Evolutionary conservation across 1,284 basidiomycete genomes (phyloP).

Genomic region (Pseudozyma sp.): DNA sequence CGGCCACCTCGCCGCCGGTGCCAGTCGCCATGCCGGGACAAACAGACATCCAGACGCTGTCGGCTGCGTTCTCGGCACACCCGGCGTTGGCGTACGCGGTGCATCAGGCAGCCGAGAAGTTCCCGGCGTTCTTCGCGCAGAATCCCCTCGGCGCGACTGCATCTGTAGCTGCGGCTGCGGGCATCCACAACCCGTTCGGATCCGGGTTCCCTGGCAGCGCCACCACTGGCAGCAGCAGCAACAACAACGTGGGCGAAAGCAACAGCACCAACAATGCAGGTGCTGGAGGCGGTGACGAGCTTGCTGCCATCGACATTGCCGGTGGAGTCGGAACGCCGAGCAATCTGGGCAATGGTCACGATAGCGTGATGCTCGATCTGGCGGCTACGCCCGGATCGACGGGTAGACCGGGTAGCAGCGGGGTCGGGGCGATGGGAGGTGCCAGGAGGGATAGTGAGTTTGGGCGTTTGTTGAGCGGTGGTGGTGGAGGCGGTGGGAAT

Average conservation of each 20-base stretch:
- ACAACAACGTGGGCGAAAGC: not conserved
- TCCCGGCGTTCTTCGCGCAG: conserved; percentile 45
- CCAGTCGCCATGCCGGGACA: conserved; percentile 1
- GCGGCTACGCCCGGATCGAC: conserved; percentile 4
- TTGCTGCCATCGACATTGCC: conserved; percentile 7
- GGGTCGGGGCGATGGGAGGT: not conserved
- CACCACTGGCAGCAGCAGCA: not conserved
- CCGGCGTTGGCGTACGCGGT: conserved; percentile 45
- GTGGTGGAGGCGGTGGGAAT: not conserved
- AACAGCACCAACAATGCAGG: not conserved
- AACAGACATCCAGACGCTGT: conserved; percentile 37
- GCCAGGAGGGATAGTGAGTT: not conserved
- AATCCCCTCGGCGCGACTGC: conserved; percentile 45
- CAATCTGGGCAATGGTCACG: conserved; percentile 19
- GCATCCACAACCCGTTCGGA: conserved; percentile 35
- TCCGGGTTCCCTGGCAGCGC: not conserved
- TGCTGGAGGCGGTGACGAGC: not conserved
- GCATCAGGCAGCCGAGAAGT: conserved; percentile 49
- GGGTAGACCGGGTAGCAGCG: not conserved
- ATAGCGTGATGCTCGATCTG: conserved; percentile 24
- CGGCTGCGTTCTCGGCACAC: conserved; percentile 41
- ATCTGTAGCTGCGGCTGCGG: conserved; percentile 37
- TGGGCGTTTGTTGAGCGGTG: not conserved
- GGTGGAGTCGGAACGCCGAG: conserved; percentile 27
- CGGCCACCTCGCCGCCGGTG: conserved; percentile 28